Percentiles rank a stretch among this genome's conserved stretches.
Conservation (phyloP, 768 basidiomycete species). For the Candolleomyces aberdarensis region DNA sequence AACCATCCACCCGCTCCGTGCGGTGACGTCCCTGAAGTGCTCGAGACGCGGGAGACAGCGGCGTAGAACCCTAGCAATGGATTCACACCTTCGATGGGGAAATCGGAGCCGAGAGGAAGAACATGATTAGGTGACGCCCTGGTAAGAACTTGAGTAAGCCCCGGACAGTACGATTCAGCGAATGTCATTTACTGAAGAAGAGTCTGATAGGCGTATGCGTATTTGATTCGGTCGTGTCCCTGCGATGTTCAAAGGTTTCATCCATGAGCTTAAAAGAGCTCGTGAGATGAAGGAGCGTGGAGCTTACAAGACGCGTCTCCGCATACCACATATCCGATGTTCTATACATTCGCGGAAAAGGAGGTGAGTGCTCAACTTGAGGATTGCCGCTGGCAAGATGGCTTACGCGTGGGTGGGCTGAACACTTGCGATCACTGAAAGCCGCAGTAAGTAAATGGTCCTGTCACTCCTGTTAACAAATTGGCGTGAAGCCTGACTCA, state of each 20-base stretch:
- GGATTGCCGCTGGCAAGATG: conserved; percentile 1
- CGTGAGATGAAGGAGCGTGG: background rate
- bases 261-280: background rate
- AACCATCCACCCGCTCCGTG: conserved; percentile 85
- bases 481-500: background rate
- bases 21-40: conserved; percentile 65
- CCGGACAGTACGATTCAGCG: background rate
- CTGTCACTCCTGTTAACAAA: background rate
- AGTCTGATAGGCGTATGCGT: conserved; percentile 90
- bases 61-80: conserved; percentile 91
- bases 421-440: conserved; percentile 83
- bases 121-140: conserved; percentile 36
- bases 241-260: conserved; percentile 20
- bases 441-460: no score
- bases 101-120: conserved; percentile 86
- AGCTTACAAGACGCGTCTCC: conserved; percentile 66
- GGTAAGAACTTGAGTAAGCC: no score
- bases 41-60: conserved; percentile 70
- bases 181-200: conserved; percentile 38
- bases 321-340: conserved; percentile 95
- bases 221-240: conserved; percentile 80
- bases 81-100: conserved; percentile 90
- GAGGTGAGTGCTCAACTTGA: background rate
- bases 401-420: conserved; percentile 89
- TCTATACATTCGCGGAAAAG: conserved; percentile 29